phyloP scores from a whole-genome alignment of 1,139 yeast species.

The Pichia sp. region DNA sequence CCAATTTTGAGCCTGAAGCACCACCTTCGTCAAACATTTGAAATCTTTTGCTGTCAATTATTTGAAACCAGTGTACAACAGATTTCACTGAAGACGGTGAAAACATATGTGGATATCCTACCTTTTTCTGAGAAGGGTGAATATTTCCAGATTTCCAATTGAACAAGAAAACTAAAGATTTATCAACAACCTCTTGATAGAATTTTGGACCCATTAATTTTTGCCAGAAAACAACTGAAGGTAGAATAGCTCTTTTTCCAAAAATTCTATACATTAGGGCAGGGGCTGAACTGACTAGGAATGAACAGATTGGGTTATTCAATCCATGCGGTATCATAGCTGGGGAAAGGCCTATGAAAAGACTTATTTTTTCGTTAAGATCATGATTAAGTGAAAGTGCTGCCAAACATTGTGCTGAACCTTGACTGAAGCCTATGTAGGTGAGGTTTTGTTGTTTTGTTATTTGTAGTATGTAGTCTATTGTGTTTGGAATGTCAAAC shows the following conservation, averaged over 20 bases:
- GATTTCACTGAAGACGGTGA: constrained; percentile 45
- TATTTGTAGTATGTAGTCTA: constrained; percentile 53
- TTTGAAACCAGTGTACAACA: constrained; percentile 47
- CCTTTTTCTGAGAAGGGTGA: constrained; percentile 34
- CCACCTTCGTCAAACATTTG: constrained; percentile 49
- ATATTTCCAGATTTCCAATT: constrained; percentile 42
- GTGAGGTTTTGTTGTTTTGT: constrained; percentile 36
- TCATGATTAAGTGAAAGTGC: constrained; percentile 39
- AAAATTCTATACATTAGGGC: constrained; percentile 38
- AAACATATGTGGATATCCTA: constrained; percentile 47
- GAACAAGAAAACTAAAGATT: constrained; percentile 37
- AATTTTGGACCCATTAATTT: constrained; percentile 36
- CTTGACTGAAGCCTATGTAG: constrained; percentile 45
- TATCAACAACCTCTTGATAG: constrained; percentile 39
- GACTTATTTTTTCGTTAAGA: constrained; percentile 35
- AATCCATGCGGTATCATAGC: constrained; percentile 43
- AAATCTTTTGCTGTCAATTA: constrained; percentile 39
- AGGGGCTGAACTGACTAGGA: constrained; percentile 38
- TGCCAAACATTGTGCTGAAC: constrained; percentile 45
- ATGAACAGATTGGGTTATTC: constrained; percentile 38
- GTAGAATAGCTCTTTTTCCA: constrained; percentile 42
- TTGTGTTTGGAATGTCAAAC: constrained; percentile 73
- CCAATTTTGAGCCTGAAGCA: constrained; percentile 33
- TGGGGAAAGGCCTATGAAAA: constrained; percentile 44
- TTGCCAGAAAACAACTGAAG: constrained; percentile 47